Evolutionary conservation across 2,329 filamentous ascomycete species (phyloP), one percentile per base, ranked within the genome.

Genomic region (Diplodia intermedia): DNA sequence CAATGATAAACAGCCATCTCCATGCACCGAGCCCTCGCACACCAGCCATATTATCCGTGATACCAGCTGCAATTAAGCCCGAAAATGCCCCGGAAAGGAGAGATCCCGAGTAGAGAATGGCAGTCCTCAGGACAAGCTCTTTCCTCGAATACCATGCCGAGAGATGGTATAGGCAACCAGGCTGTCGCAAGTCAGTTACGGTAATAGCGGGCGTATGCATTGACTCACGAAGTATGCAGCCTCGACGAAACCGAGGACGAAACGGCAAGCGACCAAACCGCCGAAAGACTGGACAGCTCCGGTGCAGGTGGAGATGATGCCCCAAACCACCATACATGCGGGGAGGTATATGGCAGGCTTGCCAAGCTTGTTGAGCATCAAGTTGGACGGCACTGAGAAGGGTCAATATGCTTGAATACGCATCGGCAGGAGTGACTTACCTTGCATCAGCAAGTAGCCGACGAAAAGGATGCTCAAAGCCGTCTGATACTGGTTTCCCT

Each of bases 141-240:
- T 82, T 79, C 61, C 82, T 82, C 1, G 83, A 86, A 70, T 86
- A 86, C 83, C 84, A 86, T 69, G 81, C 82, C 7, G 80, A 82
- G 9, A 85, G 77, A 68, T 83, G 83, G 73, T 83, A 84, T 14
- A 85, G 73, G 9, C 81, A 79, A 8, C 82, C 83, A 14, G 83
- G 74, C 71, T 63, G 1, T 52, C 8, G 14, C 9, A 20, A 7
- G 26, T 61, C 57, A 61, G 40, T 82, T 80, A 69, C 79, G 23
- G 66, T 43, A 36, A 60, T 20, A 2, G 11, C 4, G 12, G 5
- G 3, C 15, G 20, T 11, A 7, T 54, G 9, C 12, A 40, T 1
- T 8, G 4, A 65, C 62, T 33, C 14, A 65, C 62, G 11, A 67
- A 60, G 20, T 57, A 67, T 11, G 52, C 52, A 7, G 65, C 65